Percentiles rank a stretch among this genome's conserved stretches.
These are phyloP conservation scores for Bipolaris sorokiniana DNA, from an alignment of 2,329 filamentous ascomycete genomes.

Conservation along the genomic window DNA sequence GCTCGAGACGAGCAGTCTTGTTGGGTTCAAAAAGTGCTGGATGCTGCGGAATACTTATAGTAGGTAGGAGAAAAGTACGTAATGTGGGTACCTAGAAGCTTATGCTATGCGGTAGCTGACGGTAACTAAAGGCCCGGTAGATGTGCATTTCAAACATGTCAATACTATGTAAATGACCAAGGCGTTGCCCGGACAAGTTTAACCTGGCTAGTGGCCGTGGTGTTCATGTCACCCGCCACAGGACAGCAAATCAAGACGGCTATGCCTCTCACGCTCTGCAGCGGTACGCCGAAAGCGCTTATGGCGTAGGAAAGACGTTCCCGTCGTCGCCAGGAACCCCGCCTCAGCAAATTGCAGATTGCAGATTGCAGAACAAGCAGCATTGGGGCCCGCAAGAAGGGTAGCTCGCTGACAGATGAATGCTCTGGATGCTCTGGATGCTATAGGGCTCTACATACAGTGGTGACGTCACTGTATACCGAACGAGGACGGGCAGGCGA, in stretches of 20 bases:
- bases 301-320: neutral
- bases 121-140: conserved; percentile 22
- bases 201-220: conserved; percentile 21
- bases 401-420: neutral
- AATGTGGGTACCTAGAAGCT: conserved; percentile 24
- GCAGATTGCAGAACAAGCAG: neutral
- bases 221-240: conserved; percentile 13
- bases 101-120: conserved; percentile 26
- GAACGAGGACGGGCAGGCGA: neutral
- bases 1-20: conserved; percentile 17
- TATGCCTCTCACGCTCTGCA: conserved; percentile 26
- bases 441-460: conserved; percentile 2
- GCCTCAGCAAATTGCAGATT: conserved; percentile 1
- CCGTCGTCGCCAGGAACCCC: conserved; percentile 6
- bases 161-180: conserved; percentile 17
- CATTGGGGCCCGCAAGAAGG: neutral
- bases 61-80: conserved; percentile 18
- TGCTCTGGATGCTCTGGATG: neutral
- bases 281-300: conserved; percentile 30
- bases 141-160: conserved; percentile 16
- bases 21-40: conserved; percentile 9
- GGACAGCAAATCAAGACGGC: conserved; percentile 36
- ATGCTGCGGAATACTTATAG: conserved; percentile 40
- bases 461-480: conserved; percentile 12
- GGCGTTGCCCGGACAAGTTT: conserved; percentile 27